phyloP scores from a whole-genome alignment of 2,329 filamentous ascomycete genomes.

The Chrysoporthe puriensis region DNA sequence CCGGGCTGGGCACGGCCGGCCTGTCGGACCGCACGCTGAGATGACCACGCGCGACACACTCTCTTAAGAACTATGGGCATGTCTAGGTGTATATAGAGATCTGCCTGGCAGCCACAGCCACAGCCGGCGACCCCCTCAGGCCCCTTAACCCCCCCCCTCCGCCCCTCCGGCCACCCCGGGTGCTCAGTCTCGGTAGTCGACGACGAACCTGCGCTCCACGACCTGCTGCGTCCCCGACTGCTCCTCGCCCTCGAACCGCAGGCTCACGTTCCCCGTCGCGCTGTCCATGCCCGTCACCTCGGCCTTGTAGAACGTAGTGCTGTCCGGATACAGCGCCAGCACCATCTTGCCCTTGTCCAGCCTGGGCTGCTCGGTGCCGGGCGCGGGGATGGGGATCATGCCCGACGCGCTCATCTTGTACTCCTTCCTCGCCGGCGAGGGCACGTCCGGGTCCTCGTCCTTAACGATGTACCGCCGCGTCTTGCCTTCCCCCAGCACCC shows the following conservation, averaged over 20 bases:
- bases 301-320: slow-evolving; percentile 83
- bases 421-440: slow-evolving; percentile 64
- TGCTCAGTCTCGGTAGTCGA: slow-evolving; percentile 62
- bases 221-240: slow-evolving; percentile 74
- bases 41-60: too few relatives aligned
- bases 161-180: neutral
- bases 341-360: slow-evolving; percentile 73
- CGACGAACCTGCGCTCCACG: slow-evolving; percentile 75
- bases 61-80: too few relatives aligned
- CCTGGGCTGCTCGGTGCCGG: slow-evolving; percentile 56
- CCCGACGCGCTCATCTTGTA: slow-evolving; percentile 74
- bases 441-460: slow-evolving; percentile 74
- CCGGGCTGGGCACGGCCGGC: too few relatives aligned
- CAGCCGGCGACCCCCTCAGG: too few relatives aligned
- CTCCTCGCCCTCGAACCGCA: slow-evolving; percentile 82
- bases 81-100: too few relatives aligned
- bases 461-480: slow-evolving; percentile 78
- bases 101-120: too few relatives aligned
- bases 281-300: slow-evolving; percentile 74
- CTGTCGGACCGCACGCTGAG: too few relatives aligned
- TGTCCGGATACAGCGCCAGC: slow-evolving; percentile 79
- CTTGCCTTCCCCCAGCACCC: slow-evolving; percentile 76
- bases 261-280: slow-evolving; percentile 55
- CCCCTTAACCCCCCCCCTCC: too few relatives aligned
- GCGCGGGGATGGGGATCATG: slow-evolving; percentile 75